A percentile compares a stretch with the other conserved stretches of the same genome.
Conservation (phyloP, 2,329 filamentous ascomycete species). For the Alternaria metachromatica region DNA sequence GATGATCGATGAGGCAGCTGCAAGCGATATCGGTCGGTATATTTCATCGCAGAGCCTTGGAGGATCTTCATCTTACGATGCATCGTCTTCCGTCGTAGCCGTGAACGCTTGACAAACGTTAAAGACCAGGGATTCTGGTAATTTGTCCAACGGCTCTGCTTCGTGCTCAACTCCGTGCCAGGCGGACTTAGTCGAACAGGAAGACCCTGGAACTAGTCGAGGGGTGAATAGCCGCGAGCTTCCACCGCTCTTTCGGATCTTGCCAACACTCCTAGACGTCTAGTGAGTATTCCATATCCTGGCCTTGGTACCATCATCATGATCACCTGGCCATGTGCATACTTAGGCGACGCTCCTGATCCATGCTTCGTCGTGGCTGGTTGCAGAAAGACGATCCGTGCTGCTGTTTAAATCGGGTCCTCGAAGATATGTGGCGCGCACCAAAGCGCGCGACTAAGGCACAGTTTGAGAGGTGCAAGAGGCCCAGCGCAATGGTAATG, state of each 20-base stretch:
- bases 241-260: slow-evolving; percentile 32
- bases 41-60: neutral
- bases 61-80: neutral
- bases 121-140: neutral
- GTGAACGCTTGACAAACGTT: slow-evolving; percentile 1
- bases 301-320: slow-evolving; percentile 5
- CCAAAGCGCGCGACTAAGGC: slow-evolving; percentile 11
- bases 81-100: slow-evolving; percentile 3
- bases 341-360: slow-evolving; percentile 21
- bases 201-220: neutral
- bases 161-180: slow-evolving; percentile 1
- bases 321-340: slow-evolving; percentile 35
- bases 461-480: slow-evolving; percentile 18
- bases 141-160: slow-evolving; percentile 2
- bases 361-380: slow-evolving; percentile 23
- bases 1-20: neutral
- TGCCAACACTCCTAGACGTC: slow-evolving; percentile 12
- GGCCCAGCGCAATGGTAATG: slow-evolving; percentile 24
- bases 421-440: slow-evolving; percentile 7
- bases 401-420: slow-evolving; percentile 3
- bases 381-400: slow-evolving; percentile 4
- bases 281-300: slow-evolving; percentile 7
- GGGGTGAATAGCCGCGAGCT: slow-evolving; percentile 12
- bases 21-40: slow-evolving; percentile 1
- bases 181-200: slow-evolving; percentile 9